Evolutionary conservation across 192 early-diverging fungal species (phyloP), one percentile per base, ranked within the genome.

Genomic region (Backusella westeae): DNA sequence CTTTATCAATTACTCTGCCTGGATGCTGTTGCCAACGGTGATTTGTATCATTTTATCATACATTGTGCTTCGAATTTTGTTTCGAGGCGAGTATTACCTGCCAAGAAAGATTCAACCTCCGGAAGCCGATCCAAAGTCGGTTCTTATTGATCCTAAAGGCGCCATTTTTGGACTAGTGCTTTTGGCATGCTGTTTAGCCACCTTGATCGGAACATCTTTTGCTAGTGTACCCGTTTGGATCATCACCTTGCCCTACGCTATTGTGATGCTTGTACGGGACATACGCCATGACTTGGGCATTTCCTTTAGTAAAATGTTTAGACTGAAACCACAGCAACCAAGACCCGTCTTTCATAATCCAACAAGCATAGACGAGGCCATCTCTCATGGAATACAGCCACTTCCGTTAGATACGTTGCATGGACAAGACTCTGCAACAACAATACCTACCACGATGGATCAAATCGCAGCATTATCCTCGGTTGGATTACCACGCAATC

Each of bases 11-110:
- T 97, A 95, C 76, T 89, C 93, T 12, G 93, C 93, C 2, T 95
- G 94, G 92, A 97, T 97, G 96, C 38, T 88, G 5, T 74, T 94
- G 0, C 96, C 96, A 9, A 90, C 89, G 2, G 75, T 93, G 3
- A 83, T 86, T 17, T 82, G 86, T 3, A 81, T 89, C 0, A 70
- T 88, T 0, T 44, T 89, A 3, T 88, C 89, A 4, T 93, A 89
- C 53, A 44, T 84, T 1, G 80, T 85, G 32, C 85, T 91, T 69
- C 86, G 82, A 4, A 59, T 88, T 29, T 36, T 91, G 6, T 88
- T 91, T 42, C 80, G 86, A n/a, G 38, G 82, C 14, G 73, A 76
- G 39, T 81, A 81, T 34, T 87, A 90, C 36, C 82, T 91, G 9
- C 88, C 87, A 19, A 77, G 72, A 3, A 69, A 80, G 6, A 71